Base-by-base conservation (phyloP, 345 rosid genomes). In the Citrus inodora region DNA sequence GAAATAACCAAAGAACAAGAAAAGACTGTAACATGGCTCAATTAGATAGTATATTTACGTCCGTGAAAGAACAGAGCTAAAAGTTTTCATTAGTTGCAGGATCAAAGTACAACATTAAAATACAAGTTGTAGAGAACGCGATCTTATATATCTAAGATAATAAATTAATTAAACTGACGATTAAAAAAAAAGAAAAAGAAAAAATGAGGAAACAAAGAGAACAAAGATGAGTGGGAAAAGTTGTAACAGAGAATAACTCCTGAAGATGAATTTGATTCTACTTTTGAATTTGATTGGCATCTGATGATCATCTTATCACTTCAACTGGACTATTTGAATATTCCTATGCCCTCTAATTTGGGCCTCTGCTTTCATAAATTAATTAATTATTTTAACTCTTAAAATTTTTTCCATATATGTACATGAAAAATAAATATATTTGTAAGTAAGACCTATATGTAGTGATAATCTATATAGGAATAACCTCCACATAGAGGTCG, bases 401-500 rank as follows among this genome's bases (percentile, higher is more conserved):
- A 2, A 7, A 56, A 22, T 2, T 56, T 56, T 56, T 6, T 1
- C 92, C 86, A 87, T 89, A 85, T 7, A 87, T 73, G 67, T 88
- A 89, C 14, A 4, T 42, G 16, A 42, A 11, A 42, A 42, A 3
- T 42, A 42, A 42, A 11, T 42, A 42, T 42, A 11, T 42, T 42
- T 42, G 16, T 10, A 42, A 11, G 51, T 42, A 42, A 42, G 0
- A 9, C 46, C 13, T 9, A 0, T 40, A 40, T 40, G 13, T 40
- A 40, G 46, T 40, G 13, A 40, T 40, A 40, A 9, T 42, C 1
- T 11, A 42, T 42, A 3, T 42, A 42, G 4, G 4, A 42, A 10
- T 11, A 42, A 42, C 16, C 51, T 42, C 4, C 4, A 11, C 2
- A 2, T 42, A 42, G 1, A 10, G 16, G 14, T 42, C 4, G 1